Evolutionary conservation across 2,329 filamentous ascomycete genomes (phyloP), one percentile per base, ranked within the genome.

Genomic region (Cryoendolithus antarcticus): DNA sequence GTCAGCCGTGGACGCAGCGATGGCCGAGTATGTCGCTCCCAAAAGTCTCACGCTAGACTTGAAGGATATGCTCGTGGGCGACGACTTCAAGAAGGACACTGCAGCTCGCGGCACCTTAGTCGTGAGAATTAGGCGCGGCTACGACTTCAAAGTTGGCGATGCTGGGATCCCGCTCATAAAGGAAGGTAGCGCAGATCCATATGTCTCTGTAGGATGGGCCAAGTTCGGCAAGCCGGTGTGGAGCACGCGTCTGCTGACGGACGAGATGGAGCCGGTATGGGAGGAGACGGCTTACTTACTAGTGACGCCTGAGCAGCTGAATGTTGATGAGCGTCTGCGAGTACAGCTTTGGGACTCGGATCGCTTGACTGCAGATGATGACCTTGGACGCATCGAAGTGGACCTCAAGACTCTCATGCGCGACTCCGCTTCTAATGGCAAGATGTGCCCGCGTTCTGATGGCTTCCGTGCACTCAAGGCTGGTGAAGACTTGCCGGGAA

Each of bases 71-170:
- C 69, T 86, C 9, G 71, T 82, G 6, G 82, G 82, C 3, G 80
- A 84, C 42, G 81, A 86, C 50, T 85, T 81, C 63, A 86, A 85
- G 58, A 84, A 84, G 54, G 80, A 86, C 45, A 83, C 80, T 0
- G 60, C 62, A 24, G 69, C 75, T 2, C 67, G 73, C 27, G 81
- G 82, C 11, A 69, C 84, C 1, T 54, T 86, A 1, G 68, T 80
- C 46, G 68, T 84, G 7, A 71, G 70, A 32, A 77, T 86, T 54
- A 77, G 77, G 51, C 67, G 70, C 15, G 82, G 80, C 0, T 73
- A 71, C 32, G 79, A 75, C 29, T 85, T 86, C 63, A 84, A 82
- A 52, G 71, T 79, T 54, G 80, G 78, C 2, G 82, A 86, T 54
- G 65, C 71, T 4, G 70, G 72, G 1, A 62, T 83, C 28, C 76